Conservation (phyloP, 805 yeast species). For the Candida suzukii region DNA sequence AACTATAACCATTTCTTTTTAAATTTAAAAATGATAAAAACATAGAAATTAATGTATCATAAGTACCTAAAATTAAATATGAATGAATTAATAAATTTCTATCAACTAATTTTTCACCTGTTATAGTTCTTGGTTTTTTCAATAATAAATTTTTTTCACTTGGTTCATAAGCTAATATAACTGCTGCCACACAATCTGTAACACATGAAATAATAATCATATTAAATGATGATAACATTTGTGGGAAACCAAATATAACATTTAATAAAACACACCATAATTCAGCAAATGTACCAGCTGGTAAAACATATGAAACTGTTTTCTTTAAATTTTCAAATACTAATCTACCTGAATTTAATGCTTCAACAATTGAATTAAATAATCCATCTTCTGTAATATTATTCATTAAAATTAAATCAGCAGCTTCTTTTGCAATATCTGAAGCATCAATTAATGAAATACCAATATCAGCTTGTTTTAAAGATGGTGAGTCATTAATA, state of each 20-base stretch:
- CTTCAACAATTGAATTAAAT: slow-evolving; percentile 19
- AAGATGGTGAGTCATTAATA: slow-evolving; percentile 58
- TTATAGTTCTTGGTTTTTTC: background rate
- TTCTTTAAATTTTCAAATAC: slow-evolving; percentile 44
- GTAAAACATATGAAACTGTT: slow-evolving; percentile 38
- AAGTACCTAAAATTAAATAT: slow-evolving; percentile 35
- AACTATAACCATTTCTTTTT: slow-evolving; percentile 28
- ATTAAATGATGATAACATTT: slow-evolving; percentile 37
- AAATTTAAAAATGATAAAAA: slow-evolving; percentile 30
- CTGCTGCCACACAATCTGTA: slow-evolving; percentile 39
- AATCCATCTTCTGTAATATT: background rate
- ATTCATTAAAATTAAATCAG: background rate
- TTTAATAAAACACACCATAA: slow-evolving; percentile 43
- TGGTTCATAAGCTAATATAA: background rate
- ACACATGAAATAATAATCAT: slow-evolving; percentile 45
- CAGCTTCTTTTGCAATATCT: slow-evolving; percentile 52
- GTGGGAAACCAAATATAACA: slow-evolving; percentile 43
- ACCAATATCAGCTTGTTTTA: slow-evolving; percentile 57
- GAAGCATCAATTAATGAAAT: slow-evolving; percentile 60
- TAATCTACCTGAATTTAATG: slow-evolving; percentile 34
- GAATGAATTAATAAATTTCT: slow-evolving; percentile 30
- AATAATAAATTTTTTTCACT: background rate
- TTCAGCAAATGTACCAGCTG: slow-evolving; percentile 47
- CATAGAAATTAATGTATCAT: slow-evolving; percentile 22
- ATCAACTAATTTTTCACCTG: background rate